phyloP scores from a whole-genome alignment of 441 rosid species.

The Erodium trifolium region DNA sequence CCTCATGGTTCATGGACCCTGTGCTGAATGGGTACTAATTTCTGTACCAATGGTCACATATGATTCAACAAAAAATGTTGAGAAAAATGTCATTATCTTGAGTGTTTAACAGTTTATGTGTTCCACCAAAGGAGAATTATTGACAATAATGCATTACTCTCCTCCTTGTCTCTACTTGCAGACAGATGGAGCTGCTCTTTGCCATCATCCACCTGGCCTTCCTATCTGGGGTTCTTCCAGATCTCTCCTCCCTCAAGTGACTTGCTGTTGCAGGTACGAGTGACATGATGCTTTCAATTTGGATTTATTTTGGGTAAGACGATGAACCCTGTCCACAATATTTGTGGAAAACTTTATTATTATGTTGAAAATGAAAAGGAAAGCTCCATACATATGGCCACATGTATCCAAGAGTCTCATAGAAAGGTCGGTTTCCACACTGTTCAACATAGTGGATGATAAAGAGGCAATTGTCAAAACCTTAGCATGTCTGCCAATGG shows the following conservation, averaged over 20 bases:
- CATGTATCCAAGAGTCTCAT: background rate
- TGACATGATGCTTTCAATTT: slow-evolving; percentile 7
- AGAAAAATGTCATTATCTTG: background rate
- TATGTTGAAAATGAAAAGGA: background rate
- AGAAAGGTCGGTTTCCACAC: background rate
- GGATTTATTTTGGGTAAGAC: background rate
- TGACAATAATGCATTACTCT: background rate
- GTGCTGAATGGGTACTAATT: background rate
- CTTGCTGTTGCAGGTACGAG: slow-evolving; percentile 1
- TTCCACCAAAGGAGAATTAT: background rate
- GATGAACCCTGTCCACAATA: slow-evolving; percentile 5
- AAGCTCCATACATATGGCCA: background rate
- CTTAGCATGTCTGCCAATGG: background rate
- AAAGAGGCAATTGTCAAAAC: slow-evolving; percentile 2
- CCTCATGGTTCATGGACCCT: background rate
- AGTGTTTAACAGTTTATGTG: background rate
- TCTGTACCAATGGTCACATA: background rate
- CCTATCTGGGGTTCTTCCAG: slow-evolving; percentile 1
- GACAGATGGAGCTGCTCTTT: slow-evolving; percentile 2
- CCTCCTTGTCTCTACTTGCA: slow-evolving; percentile 8
- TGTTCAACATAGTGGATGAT: background rate
- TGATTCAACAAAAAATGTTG: background rate
- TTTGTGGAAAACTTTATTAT: background rate
- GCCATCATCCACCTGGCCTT: background rate
- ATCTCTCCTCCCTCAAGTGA: slow-evolving; percentile 4